Conservation (phyloP, 2,329 filamentous ascomycete genomes). For the Ceratocystis lukuohia region DNA sequence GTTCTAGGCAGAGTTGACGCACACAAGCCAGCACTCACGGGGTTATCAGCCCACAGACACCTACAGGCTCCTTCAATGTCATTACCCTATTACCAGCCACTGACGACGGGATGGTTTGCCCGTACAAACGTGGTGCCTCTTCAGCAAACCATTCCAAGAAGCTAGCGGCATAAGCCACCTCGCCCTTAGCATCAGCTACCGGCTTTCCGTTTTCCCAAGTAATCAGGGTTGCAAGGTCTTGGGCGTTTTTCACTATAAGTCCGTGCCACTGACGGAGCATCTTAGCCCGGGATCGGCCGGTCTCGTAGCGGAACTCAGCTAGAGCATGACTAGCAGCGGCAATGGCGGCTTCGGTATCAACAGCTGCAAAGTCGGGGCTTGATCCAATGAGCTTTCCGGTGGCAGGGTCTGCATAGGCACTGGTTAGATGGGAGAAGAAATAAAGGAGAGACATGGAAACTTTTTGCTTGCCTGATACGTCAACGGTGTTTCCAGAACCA, state of each 20-base stretch:
- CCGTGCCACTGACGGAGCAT: constrained; percentile 72
- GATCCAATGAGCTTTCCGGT: constrained; percentile 69
- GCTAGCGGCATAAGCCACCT: constrained; percentile 57
- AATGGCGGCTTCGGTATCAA: constrained; percentile 72
- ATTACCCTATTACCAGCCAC: constrained; percentile 60
- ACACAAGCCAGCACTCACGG: constrained; percentile 34
- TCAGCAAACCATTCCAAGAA: constrained; percentile 76
- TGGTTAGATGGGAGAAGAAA: background rate
- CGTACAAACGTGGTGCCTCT: constrained; percentile 60
- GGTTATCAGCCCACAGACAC: constrained; percentile 70
- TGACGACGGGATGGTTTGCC: constrained; percentile 59
- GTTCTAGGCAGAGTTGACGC: background rate
- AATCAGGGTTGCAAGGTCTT: constrained; percentile 70
- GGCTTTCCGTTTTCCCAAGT: constrained; percentile 89
- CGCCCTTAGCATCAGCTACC: constrained; percentile 57
- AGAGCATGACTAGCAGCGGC: constrained; percentile 68
- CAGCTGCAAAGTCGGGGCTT: constrained; percentile 67
- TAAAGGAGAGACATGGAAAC: background rate
- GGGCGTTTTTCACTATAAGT: constrained; percentile 61
- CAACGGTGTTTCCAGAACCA: constrained; percentile 79
- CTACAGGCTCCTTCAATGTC: constrained; percentile 71
- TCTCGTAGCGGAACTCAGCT: constrained; percentile 54
- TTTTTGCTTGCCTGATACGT: constrained; percentile 50
- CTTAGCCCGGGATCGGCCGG: constrained; percentile 60
- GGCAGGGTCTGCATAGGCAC: constrained; percentile 51